phyloP scores from a whole-genome alignment of 75 land plant genomes.

The Sequoiadendron giganteum region DNA sequence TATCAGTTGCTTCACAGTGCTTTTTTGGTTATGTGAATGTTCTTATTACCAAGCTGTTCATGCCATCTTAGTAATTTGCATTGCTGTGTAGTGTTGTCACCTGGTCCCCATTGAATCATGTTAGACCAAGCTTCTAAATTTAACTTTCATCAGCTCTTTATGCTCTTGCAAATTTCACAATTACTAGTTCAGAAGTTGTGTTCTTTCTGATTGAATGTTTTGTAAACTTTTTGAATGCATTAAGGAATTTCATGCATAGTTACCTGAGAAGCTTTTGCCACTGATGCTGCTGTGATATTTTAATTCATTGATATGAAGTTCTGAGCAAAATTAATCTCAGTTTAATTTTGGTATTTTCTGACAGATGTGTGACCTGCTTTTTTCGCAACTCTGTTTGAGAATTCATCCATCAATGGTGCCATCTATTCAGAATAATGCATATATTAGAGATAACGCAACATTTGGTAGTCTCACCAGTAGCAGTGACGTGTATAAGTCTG shows the following conservation, averaged over 20 bases:
- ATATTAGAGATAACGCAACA: slow-evolving; percentile 15
- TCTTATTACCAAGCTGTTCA: not conserved
- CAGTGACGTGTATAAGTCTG: slow-evolving; percentile 15
- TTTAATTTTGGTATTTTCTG: slow-evolving; percentile 8
- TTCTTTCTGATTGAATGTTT: not conserved
- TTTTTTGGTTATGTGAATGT: not conserved
- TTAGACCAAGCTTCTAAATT: not conserved
- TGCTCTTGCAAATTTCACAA: not conserved
- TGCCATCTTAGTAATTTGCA: not conserved
- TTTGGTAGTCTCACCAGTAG: slow-evolving; percentile 17
- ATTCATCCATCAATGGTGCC: slow-evolving; percentile 24
- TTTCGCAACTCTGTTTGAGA: slow-evolving; percentile 85
- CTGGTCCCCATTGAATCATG: not conserved
- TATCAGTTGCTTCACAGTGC: not conserved
- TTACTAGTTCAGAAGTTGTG: slow-evolving; percentile 2
- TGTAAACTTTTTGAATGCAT: not conserved
- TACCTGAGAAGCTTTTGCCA: not conserved
- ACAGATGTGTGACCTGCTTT: slow-evolving; percentile 98
- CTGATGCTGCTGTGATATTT: not conserved
- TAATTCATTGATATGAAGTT: not conserved
- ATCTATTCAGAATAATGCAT: slow-evolving; percentile 8
- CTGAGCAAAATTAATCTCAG: not conserved
- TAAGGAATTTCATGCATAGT: not conserved
- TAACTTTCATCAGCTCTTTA: not conserved
- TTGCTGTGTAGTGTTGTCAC: not conserved